These are phyloP conservation scores for Cucurbita maxima DNA, from an alignment of 306 rosid genomes.

Conservation along the genomic window DNA sequence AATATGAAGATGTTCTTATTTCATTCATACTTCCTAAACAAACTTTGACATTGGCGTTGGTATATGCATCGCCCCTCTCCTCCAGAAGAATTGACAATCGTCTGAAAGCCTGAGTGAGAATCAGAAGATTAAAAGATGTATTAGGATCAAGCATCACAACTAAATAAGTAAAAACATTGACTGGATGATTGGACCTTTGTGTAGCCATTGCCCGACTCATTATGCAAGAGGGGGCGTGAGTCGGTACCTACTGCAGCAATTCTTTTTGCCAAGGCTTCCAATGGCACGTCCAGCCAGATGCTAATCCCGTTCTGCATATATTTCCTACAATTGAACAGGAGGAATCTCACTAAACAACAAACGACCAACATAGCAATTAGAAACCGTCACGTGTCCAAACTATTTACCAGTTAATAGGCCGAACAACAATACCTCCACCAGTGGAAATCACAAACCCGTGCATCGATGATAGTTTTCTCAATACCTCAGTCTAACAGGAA, in stretches of 20 bases:
- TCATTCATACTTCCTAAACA: conserved; percentile 63
- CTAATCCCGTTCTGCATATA: conserved; percentile 81
- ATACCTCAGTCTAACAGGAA: conserved; percentile 56
- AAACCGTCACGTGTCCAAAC: neutral
- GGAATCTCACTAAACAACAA: neutral
- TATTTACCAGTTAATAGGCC: conserved; percentile 82
- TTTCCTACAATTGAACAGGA: conserved; percentile 33
- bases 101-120: conserved; percentile 42
- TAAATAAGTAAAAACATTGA: neutral
- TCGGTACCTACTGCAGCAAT: conserved; percentile 75
- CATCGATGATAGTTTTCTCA: conserved; percentile 53
- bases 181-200: conserved; percentile 31
- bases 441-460: conserved; percentile 63
- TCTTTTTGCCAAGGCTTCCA: conserved; percentile 84
- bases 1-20: neutral
- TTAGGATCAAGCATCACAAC: neutral
- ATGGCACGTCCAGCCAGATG: conserved; percentile 89
- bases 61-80: conserved; percentile 66
- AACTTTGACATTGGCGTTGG: conserved; percentile 70
- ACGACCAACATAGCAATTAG: neutral
- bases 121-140: conserved; percentile 6
- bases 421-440: conserved; percentile 87
- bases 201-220: conserved; percentile 66
- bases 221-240: conserved; percentile 84
- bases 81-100: conserved; percentile 61